Conservation (phyloP, 768 basidiomycete genomes). For the Chlorophyllum brunneum region DNA sequence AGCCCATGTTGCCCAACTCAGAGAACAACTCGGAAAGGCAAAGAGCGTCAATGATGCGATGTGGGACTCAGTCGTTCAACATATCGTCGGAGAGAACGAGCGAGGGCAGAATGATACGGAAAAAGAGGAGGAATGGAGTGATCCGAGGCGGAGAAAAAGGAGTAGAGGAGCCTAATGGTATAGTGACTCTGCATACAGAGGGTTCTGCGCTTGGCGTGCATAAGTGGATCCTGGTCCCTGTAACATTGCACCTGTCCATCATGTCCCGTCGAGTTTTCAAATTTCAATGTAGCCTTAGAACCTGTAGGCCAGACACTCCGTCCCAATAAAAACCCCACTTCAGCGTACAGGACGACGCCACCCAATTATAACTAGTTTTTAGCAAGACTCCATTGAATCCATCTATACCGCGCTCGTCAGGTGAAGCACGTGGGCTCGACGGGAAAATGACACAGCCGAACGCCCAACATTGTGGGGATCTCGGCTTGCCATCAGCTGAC, state of each 20-base stretch:
- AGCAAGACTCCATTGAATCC: too few relatives aligned
- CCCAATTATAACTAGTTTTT: too few relatives aligned
- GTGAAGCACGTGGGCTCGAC: background rate
- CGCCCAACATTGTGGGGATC: constrained; percentile 10
- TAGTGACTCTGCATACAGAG: too few relatives aligned
- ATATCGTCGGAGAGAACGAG: constrained; percentile 32
- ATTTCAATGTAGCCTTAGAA: too few relatives aligned
- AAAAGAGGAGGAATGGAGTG: constrained; percentile 15
- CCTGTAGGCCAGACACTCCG: too few relatives aligned
- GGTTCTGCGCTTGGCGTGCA: background rate
- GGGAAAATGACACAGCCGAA: too few relatives aligned
- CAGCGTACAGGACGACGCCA: too few relatives aligned
- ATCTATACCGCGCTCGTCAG: constrained; percentile 13
- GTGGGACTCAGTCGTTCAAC: constrained; percentile 85
- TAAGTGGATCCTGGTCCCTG: background rate
- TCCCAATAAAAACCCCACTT: too few relatives aligned
- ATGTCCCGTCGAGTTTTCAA: too few relatives aligned
- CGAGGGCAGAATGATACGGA: constrained; percentile 17
- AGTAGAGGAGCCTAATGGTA: constrained; percentile 23
- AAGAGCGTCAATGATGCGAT: constrained; percentile 91
- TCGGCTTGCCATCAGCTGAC: background rate
- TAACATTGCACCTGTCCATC: too few relatives aligned
- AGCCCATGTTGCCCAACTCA: constrained; percentile 61
- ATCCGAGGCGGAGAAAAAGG: constrained; percentile 18
- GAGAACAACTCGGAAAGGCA: constrained; percentile 73